Evolutionary conservation across 176 grass and related monocot species (phyloP).

Genomic region (Eleusine indica): DNA sequence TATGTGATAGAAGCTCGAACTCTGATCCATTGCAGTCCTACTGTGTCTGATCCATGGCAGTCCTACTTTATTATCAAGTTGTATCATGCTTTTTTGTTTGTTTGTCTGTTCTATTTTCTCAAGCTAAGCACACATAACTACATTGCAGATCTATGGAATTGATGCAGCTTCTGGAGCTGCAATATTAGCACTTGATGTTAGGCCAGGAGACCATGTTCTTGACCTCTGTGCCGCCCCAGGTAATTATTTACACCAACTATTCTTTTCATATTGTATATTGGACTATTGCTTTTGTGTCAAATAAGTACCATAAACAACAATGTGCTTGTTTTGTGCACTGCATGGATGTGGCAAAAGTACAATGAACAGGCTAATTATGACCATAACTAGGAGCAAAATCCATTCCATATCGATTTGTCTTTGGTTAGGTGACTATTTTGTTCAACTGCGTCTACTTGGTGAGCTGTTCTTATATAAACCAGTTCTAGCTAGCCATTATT

Average conservation of each 20-base stretch:
- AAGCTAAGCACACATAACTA: slow-evolving; percentile 30
- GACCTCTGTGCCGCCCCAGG: slow-evolving; percentile 96
- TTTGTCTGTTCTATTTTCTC: not conserved
- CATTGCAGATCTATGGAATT: slow-evolving; percentile 85
- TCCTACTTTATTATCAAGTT: not conserved
- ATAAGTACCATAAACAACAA: not conserved
- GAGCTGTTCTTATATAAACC: not conserved
- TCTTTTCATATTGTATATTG: not conserved
- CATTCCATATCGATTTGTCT: slow-evolving; percentile 2
- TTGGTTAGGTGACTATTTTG: slow-evolving; percentile 5
- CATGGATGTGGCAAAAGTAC: not conserved
- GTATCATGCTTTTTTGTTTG: not conserved
- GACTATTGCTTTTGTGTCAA: not conserved
- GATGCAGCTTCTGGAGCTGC: slow-evolving; percentile 96
- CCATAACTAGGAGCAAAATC: slow-evolving; percentile 16
- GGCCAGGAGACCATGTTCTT: slow-evolving; percentile 83
- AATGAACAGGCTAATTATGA: slow-evolving; percentile 9
- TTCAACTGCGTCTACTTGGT: not conserved
- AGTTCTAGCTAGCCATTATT: not conserved
- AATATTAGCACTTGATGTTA: slow-evolving; percentile 76
- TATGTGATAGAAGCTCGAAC: not conserved
- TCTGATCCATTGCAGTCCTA: slow-evolving; percentile 1
- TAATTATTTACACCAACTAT: slow-evolving; percentile 34
- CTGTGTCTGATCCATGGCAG: not conserved
- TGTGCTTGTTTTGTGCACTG: not conserved